These are phyloP conservation scores for Colletotrichum tanaceti DNA, from an alignment of 2,329 filamentous ascomycete genomes.

Conservation along the genomic window DNA sequence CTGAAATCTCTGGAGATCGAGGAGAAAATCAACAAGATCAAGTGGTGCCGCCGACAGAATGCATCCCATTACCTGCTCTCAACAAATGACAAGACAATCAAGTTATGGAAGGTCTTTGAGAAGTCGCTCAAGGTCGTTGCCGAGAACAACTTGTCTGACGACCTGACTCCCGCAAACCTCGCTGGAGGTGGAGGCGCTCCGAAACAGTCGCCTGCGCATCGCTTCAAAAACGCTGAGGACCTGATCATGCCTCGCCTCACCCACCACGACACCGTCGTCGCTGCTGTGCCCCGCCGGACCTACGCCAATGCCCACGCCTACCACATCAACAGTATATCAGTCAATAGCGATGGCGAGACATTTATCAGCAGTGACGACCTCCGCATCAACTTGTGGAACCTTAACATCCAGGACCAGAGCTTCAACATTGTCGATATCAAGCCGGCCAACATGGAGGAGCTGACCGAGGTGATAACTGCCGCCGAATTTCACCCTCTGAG, in stretches of 20 bases:
- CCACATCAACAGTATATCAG: slow-evolving; percentile 99
- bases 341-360: slow-evolving; percentile 98
- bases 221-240: slow-evolving; percentile 83
- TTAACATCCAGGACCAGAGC: slow-evolving; percentile 99
- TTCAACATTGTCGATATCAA: slow-evolving; percentile 99
- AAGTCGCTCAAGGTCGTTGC: slow-evolving; percentile 99
- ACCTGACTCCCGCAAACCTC: slow-evolving; percentile 81
- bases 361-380: slow-evolving; percentile 99
- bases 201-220: slow-evolving; percentile 75
- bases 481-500: slow-evolving; percentile 96
- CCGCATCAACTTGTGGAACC: slow-evolving; percentile 97
- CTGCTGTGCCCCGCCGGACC: slow-evolving; percentile 92
- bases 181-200: slow-evolving; percentile 82
- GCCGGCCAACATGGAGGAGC: slow-evolving; percentile 98
- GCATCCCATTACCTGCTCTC: slow-evolving; percentile 97
- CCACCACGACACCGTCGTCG: slow-evolving; percentile 97
- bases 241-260: slow-evolving; percentile 96
- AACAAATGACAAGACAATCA: slow-evolving; percentile 99
- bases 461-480: slow-evolving; percentile 98
- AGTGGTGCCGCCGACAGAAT: slow-evolving; percentile 98
- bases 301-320: slow-evolving; percentile 99
- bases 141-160: slow-evolving; percentile 97
- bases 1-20: slow-evolving; percentile 99
- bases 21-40: slow-evolving; percentile 99
- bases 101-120: slow-evolving; percentile 99